Evolutionary conservation across 2,329 filamentous ascomycete species (phyloP).

Genomic region (Cyphellophora attinorum): DNA sequence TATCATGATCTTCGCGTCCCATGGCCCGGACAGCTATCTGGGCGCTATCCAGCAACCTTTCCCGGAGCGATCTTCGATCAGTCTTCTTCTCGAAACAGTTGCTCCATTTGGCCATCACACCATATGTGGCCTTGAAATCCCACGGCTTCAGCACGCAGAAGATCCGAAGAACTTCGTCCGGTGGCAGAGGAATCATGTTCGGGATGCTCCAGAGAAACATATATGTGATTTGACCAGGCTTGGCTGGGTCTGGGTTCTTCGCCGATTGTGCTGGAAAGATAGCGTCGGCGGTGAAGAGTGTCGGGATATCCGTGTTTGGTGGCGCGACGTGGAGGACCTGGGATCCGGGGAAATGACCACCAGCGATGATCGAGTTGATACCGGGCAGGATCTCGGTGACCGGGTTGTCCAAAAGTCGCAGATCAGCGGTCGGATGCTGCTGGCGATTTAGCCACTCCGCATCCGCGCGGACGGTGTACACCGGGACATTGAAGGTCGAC

Average conservation of each 20-base stretch:
- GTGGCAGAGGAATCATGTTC: conserved; percentile 54
- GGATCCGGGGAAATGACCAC: conserved; percentile 72
- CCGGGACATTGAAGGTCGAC: conserved; percentile 54
- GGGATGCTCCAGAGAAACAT: conserved; percentile 15
- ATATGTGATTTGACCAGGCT: conserved; percentile 11
- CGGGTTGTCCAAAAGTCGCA: conserved; percentile 22
- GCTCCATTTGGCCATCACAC: conserved; percentile 14
- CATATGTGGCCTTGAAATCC: conserved; percentile 52
- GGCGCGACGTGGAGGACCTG: conserved; percentile 41
- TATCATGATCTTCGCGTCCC: conserved; percentile 25
- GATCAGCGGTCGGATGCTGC: conserved; percentile 28
- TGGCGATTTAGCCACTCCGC: conserved; percentile 49
- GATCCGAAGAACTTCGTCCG: conserved; percentile 55
- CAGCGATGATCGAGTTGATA: conserved; percentile 57
- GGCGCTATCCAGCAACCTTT: conserved; percentile 63
- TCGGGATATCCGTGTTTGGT: conserved; percentile 42
- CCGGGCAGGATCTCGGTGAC: conserved; percentile 25
- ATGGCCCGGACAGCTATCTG: conserved; percentile 54
- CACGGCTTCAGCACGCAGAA: conserved; percentile 62
- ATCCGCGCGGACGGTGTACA: conserved; percentile 61
- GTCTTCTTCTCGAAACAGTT: conserved; percentile 47
- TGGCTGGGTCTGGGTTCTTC: conserved; percentile 43
- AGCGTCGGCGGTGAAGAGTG: conserved; percentile 68
- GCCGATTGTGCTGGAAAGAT: conserved; percentile 64
- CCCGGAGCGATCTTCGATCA: conserved; percentile 51